Evolutionary conservation across 768 basidiomycete species (phyloP), one percentile per base, ranked within the genome.

Genomic region (Pulveroboletus sp.): DNA sequence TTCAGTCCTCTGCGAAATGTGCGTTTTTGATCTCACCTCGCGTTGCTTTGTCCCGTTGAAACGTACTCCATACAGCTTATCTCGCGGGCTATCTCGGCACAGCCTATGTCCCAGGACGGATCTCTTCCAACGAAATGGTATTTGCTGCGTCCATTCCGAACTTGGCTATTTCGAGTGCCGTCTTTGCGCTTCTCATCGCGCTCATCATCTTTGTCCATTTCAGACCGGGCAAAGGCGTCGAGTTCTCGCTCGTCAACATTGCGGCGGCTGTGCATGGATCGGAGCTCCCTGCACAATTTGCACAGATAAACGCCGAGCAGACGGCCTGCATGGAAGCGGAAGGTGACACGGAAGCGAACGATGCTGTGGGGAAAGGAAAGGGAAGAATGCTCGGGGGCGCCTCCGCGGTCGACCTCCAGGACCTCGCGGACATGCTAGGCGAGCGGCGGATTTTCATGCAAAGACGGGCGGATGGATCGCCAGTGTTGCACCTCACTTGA

Each of bases 91-190:
- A 56, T 34, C 51, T 67, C 6, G 60, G 66, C 11, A 58, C 52
- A 0, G 56, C 67, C 2, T 59, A 63, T 30, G 67, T 68, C n/a
- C 65, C 65, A 2, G 65, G 60, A n/a, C 57, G 58, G 3, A 30
- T 67, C 13, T 60, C 64, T 1, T 22, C 19, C n/a, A 36, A 51
- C 3, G 45, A 58, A 14, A 31, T 64, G 27, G 43, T 67, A 20
- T 68, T 67, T 20, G 59, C 57, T 2, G 44, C 62, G 3, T 62
- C 64, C 3, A 53, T 67, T 11, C 65, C 67, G 0, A 57, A 63
- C 54, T 55, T 68, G 49, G 59, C 54, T 0, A 48, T 60, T 16
- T 49, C 65, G 17, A 67, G 38, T 5, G 56, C 44, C 4, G 40
- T 67, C n/a, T 63, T 67, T 30, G 56, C 7, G 10, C 51, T 67